Evolutionary conservation across 2,329 filamentous ascomycete species (phyloP), one percentile per base, ranked within the genome.

Genomic region (Torrubiella hemipterigena): DNA sequence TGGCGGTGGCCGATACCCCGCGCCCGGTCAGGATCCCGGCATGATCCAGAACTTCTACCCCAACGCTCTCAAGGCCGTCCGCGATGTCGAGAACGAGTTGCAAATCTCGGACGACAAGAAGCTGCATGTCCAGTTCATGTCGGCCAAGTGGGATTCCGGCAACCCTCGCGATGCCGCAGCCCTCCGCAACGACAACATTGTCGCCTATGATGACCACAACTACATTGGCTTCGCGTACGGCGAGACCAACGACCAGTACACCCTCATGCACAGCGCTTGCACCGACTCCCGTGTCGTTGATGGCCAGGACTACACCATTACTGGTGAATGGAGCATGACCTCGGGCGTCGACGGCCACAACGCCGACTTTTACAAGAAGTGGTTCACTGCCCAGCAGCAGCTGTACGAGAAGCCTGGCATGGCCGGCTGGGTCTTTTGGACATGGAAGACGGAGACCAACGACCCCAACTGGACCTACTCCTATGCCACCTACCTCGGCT

Each of bases 371-470:
- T 77, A 76, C 49, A 51, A 40, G 34, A 52, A 60, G 37, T 77
- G 64, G 60, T 76, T 70, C 47, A 64, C 64, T 2, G 69, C 69
- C 2, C 70, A 75, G 51, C 57, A 65, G 6, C 55, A 60, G 35
- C 52, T 61, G 3, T 75, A 73, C 36, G 70, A 76, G 50, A 59
- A 58, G 38, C 42, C 43, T 1, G 50, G 56, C 33, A 46, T 44
- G 42, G 52, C 55, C n/a, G 68, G 69, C 0, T 75, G 69, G 68
- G 47, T 69, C 2, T 75, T 69, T 43, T 76, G 71, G 71, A 60
- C 59, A 1, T 75, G 70, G 70, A 76, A 73, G 54, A 47, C 48
- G 12, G 45, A 51, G 34, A 33, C 50, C 11, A 44, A 46, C 7
- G 47, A 51, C 31, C 48, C 47, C 14, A 37, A 44, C n/a, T 51